Percentiles rank a stretch among this genome's conserved stretches.
These are phyloP conservation scores for Isoetes engelmannii DNA, from an alignment of 83 land plant species.

Conservation along the genomic window DNA sequence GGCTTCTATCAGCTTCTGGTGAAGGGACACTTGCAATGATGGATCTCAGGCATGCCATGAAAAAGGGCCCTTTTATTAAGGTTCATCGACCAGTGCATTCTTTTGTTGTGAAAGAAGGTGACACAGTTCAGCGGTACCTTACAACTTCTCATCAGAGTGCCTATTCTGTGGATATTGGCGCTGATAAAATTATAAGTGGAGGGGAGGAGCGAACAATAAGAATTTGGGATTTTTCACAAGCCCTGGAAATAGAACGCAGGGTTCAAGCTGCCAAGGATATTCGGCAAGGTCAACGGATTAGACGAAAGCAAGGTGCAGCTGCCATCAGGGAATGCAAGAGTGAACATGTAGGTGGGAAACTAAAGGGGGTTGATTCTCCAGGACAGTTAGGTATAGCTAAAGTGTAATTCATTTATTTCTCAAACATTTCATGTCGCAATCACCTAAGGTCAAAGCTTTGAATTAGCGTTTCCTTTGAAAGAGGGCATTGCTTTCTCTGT, in stretches of 20 bases:
- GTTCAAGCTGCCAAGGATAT: slow-evolving; percentile 52
- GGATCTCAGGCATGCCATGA: slow-evolving; percentile 69
- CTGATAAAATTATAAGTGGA: slow-evolving; percentile 83
- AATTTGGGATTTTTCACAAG: slow-evolving; percentile 90
- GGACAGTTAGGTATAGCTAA: too few relatives aligned
- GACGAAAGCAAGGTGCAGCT: slow-evolving; percentile 14
- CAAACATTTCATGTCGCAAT: too few relatives aligned
- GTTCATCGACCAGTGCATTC: background rate
- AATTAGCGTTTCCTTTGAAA: too few relatives aligned
- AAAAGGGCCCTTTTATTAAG: background rate
- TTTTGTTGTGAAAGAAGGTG: slow-evolving; percentile 31
- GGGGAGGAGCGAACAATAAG: slow-evolving; percentile 77
- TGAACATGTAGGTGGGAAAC: too few relatives aligned
- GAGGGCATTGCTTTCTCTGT: too few relatives aligned
- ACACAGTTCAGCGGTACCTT: slow-evolving; percentile 78
- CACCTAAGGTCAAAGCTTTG: too few relatives aligned
- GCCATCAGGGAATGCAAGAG: slow-evolving; percentile 8
- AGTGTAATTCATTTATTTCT: too few relatives aligned
- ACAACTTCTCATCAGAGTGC: slow-evolving; percentile 57
- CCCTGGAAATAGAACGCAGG: slow-evolving; percentile 69
- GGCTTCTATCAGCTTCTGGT: slow-evolving; percentile 90
- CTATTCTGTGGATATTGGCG: slow-evolving; percentile 71
- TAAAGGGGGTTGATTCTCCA: too few relatives aligned
- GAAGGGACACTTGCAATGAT: slow-evolving; percentile 85
- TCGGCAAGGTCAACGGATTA: slow-evolving; percentile 9